Evolutionary conservation across 108 stramenopile species (phyloP), one percentile per base, ranked within the genome.

Genomic region (Conticribra guillardii): DNA sequence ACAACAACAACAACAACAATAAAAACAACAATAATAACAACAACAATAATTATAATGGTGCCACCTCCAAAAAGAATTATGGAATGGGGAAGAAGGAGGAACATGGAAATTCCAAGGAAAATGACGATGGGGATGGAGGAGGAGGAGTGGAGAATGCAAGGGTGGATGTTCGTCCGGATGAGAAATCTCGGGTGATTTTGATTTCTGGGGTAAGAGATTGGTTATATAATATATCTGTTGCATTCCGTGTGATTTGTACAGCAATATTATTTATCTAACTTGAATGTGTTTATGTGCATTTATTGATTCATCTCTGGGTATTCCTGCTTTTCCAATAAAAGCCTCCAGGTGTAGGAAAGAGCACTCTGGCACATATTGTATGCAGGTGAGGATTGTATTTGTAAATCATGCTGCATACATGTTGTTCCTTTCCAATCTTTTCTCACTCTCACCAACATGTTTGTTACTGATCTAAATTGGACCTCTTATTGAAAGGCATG

Each of bases 301-400:
- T n/a, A n/a, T n/a, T n/a, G n/a, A n/a, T n/a, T n/a, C n/a, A n/a
- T n/a, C n/a, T n/a, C n/a, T n/a, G n/a, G n/a, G n/a, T n/a, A n/a
- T n/a, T n/a, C n/a, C n/a, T n/a, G n/a, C n/a, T n/a, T n/a, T n/a
- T n/a, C n/a, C n/a, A n/a, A n/a, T n/a, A n/a, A n/a, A n/a, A n/a
- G 8, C 94, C 97, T 16, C 96, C 99, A 2, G 99, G 99, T 8
- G 91, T 92, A 4, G 99, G 99, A 23, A 99, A 99, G 82, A 96
- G 96, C 14, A 98, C 97, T 14, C 72, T 99, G 76, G 99, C 99
- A n/a, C 98, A 98, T 57, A 85, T 98, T 26, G 82, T 94, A 1
- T 53, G 92, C 88, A 52, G 68, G 66, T 67, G 21, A 67, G 54
- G 0, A 2, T 7, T n/a, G n/a, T n/a, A n/a, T n/a, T n/a, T n/a